A percentile compares a stretch with the other conserved stretches of the same genome.
These are phyloP conservation scores for Phytophthora aleatoria DNA, from an alignment of 352 stramenopile species.

Conservation along the genomic window DNA sequence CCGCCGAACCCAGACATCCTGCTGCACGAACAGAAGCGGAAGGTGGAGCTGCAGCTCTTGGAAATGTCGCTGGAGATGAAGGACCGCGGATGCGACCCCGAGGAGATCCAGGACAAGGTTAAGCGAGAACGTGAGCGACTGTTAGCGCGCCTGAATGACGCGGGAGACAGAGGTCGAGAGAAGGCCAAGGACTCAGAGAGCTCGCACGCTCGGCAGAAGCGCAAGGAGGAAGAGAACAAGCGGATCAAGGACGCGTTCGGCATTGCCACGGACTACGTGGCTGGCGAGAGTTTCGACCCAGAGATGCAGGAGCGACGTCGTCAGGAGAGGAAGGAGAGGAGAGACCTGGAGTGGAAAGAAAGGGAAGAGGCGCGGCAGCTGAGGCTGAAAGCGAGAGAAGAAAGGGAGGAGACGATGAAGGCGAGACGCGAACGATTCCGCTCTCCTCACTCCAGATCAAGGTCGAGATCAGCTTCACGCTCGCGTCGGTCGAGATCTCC, in stretches of 20 bases:
- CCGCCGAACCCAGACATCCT: conserved; percentile 79
- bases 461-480: conserved; percentile 16
- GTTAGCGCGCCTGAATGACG: conserved; percentile 36
- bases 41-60: conserved; percentile 80
- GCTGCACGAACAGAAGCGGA: conserved; percentile 79
- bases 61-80: conserved; percentile 84
- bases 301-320: conserved; percentile 73
- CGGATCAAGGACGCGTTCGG: conserved; percentile 75
- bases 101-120: conserved; percentile 76
- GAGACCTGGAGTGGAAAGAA: conserved; percentile 56
- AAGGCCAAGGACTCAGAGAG: conserved; percentile 35
- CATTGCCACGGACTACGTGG: conserved; percentile 73
- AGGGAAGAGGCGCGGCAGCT: conserved; percentile 43
- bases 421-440: conserved; percentile 38
- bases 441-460: conserved; percentile 21
- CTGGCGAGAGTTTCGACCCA: conserved; percentile 78
- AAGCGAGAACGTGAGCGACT: conserved; percentile 59
- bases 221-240: conserved; percentile 73
- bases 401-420: conserved; percentile 35
- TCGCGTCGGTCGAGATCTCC: conserved; percentile 26
- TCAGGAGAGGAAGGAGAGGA: conserved; percentile 48
- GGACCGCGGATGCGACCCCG: conserved; percentile 62
- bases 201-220: conserved; percentile 58
- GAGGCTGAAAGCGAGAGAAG: conserved; percentile 47
- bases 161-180: not conserved